Conservation (phyloP, 176 grass and related monocot genomes). For the Avena sativa region DNA sequence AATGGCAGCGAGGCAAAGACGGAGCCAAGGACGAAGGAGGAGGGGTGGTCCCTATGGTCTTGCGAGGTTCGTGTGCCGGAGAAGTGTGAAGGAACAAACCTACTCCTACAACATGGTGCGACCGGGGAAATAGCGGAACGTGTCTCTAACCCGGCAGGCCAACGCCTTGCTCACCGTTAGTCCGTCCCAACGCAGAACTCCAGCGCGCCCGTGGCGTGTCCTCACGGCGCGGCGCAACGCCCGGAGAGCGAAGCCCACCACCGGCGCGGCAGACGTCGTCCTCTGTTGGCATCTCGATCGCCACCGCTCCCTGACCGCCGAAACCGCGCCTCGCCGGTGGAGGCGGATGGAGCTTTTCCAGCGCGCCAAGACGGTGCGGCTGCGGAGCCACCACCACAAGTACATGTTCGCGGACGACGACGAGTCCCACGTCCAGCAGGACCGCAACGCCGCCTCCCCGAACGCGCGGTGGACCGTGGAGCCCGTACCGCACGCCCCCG, state of each 20-base stretch:
- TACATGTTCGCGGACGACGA: slow-evolving; percentile 83
- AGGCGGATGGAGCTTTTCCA: slow-evolving; percentile 78
- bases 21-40: neutral
- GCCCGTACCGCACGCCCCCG: slow-evolving; percentile 41
- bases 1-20: neutral
- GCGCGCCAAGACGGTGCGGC: slow-evolving; percentile 69
- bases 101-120: neutral
- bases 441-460: slow-evolving; percentile 61
- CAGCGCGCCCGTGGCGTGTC: neutral
- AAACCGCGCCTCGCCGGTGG: neutral
- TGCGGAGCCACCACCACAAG: slow-evolving; percentile 84
- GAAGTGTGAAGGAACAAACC: neutral
- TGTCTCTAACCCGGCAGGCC: neutral
- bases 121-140: neutral
- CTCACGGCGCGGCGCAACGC: neutral
- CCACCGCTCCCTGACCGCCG: neutral
- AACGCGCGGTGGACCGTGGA: slow-evolving; percentile 80
- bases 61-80: neutral
- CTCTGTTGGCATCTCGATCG: neutral
- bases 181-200: neutral
- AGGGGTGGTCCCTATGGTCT: neutral
- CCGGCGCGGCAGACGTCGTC: slow-evolving; percentile 8
- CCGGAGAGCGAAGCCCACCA: neutral
- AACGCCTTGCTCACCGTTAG: neutral
- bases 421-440: slow-evolving; percentile 74